A percentile compares a stretch with the other conserved stretches of the same genome.
Conservation (phyloP, 371 early-diverging fungal genomes). For the Blakeslea trispora region DNA sequence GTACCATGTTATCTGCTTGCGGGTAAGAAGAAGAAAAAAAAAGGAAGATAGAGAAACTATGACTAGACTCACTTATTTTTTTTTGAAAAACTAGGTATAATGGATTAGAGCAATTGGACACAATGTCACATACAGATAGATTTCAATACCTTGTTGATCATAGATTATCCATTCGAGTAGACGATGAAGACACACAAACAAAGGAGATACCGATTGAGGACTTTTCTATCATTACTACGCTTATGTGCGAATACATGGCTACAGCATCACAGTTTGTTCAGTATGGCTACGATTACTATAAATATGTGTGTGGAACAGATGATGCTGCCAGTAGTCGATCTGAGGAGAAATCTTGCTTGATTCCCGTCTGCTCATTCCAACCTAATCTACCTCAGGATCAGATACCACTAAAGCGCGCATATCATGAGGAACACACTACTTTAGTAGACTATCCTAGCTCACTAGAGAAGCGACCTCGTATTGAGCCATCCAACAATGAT, state of each 20-base stretch:
- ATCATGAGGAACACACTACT: slow-evolving; percentile 1
- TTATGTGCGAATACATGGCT: slow-evolving; percentile 51
- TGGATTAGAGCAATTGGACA: slow-evolving; percentile 33
- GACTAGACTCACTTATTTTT: background rate
- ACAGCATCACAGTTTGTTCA: slow-evolving; percentile 41
- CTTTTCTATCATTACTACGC: slow-evolving; percentile 21
- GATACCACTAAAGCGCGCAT: slow-evolving; percentile 2
- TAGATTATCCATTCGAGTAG: slow-evolving; percentile 31
- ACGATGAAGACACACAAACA: slow-evolving; percentile 18
- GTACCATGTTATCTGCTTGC: slow-evolving; percentile 41
- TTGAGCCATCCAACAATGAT: background rate
- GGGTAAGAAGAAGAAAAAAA: slow-evolving; percentile 18
- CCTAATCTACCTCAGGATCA: slow-evolving; percentile 10
- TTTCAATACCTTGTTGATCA: slow-evolving; percentile 45
- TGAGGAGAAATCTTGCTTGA: slow-evolving; percentile 44
- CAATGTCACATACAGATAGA: slow-evolving; percentile 33
- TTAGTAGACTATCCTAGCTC: slow-evolving; percentile 14
- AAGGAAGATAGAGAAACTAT: no score
- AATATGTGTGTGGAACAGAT: slow-evolving; percentile 41
- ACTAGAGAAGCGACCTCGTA: slow-evolving; percentile 13
- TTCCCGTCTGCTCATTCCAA: slow-evolving; percentile 47
- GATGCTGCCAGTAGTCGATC: background rate
- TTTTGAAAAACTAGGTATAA: slow-evolving; percentile 22
- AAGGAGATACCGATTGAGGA: slow-evolving; percentile 11
- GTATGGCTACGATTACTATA: slow-evolving; percentile 45